These are phyloP conservation scores for Nasturtium officinale DNA, from an alignment of 345 rosid genomes.

Conservation along the genomic window DNA sequence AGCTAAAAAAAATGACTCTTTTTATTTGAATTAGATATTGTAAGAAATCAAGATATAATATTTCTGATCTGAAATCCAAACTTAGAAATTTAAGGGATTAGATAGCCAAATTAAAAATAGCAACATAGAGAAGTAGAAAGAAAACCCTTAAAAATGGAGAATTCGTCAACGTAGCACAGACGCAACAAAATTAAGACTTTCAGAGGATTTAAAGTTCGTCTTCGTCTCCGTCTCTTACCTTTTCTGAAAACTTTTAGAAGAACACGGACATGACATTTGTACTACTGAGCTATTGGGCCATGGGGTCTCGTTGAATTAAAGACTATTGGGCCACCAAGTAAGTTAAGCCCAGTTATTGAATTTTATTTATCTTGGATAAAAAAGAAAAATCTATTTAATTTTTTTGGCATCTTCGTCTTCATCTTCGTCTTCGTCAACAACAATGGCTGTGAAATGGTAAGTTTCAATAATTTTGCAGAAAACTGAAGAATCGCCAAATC, in stretches of 20 bases:
- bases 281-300: too few relatives aligned
- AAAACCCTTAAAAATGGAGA: neutral
- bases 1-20: neutral
- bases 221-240: neutral
- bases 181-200: neutral
- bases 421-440: neutral
- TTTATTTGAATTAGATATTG: too few relatives aligned
- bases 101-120: neutral
- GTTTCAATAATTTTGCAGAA: neutral
- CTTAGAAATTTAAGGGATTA: neutral
- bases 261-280: too few relatives aligned
- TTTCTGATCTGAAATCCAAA: neutral
- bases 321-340: too few relatives aligned
- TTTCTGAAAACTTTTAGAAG: neutral
- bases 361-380: neutral
- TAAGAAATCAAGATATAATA: too few relatives aligned
- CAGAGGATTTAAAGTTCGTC: neutral
- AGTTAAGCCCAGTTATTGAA: too few relatives aligned
- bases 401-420: neutral
- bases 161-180: neutral
- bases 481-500: neutral
- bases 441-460: slow-evolving; percentile 7
- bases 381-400: neutral
- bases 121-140: neutral
- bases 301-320: too few relatives aligned